Base-by-base conservation (phyloP, 352 stramenopile genomes). In the Phytophthora sp. region DNA sequence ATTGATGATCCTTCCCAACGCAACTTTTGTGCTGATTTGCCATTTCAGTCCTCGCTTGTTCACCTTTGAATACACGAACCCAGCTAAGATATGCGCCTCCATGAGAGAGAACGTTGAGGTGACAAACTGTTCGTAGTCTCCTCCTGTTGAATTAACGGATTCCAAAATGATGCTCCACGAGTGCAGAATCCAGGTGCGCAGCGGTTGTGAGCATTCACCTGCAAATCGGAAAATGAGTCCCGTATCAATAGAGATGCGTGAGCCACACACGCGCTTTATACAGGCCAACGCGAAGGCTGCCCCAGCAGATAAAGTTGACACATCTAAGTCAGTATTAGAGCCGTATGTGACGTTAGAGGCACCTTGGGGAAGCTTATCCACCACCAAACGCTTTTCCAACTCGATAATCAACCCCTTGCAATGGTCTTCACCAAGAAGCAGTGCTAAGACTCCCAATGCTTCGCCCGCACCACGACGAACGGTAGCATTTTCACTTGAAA, bases 131-230 rank as follows among this genome's bases (percentile, higher is more conserved):
- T 94, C 86, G 39, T 96, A 91, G 41, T 96, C 84, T 0, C 80
- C 82, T 43, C 84, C 85, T 12, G 80, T 87, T 3, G 83, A 76
- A 42, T 76, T 87, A 11, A 92, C 81, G 2, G 82, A 93, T 59
- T 94, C 84, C 24, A 96, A 72, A 27, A 96, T 79, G 37, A 94
- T 85, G 51, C 84, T 87, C 87, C 87, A 96, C 15, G 85, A 79
- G 63, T 94, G 81, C 41, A 96, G 56, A 42, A 92, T 88, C 87
- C 85, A 96, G 11, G 84, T 90, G 10, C 87, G 84, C n/a, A 95
- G 31, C 20, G 87, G 87, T 50, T 96, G 86, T 7, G 71, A 75
- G 23, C 82, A 80, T 27, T 94, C 85, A 2, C 74, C 66, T 1
- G 79, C 79, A 66, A 93, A 84, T 0, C 77, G 70, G 32, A 91